Base-by-base conservation (phyloP, 2,329 filamentous ascomycete species). In the Fusarium sp. region DNA sequence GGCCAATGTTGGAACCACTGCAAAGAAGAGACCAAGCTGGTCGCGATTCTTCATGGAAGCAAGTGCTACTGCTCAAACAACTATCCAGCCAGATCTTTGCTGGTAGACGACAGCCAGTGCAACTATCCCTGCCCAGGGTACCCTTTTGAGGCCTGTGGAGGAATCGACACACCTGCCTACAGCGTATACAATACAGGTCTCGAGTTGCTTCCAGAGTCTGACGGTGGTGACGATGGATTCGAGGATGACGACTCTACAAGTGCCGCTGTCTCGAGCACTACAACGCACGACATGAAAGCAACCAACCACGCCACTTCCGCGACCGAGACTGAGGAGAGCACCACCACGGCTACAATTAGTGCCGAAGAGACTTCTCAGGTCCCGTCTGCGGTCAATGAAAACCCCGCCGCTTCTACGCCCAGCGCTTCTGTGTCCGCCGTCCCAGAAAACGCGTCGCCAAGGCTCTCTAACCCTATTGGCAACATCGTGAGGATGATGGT, bases 41-140 rank as follows among this genome's bases (percentile, higher is more conserved):
- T 72, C 4, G 47, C 57, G 8, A 41, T 69, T n/a, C 18, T 49
- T 12, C 23, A 37, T 12, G 36, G 8, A 8, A 15, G 31, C 6
- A 13, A n/a, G 4, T 72, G 70, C 11, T 69, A 40, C 30, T 72
- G 70, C 11, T 59, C 70, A 8, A 16, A 60, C 6, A 46, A 34
- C 6, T 72, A 72, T 34, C 70, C 70, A 1, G 8, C 65, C 23
- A 33, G 42, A 11, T 15, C 20, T 12, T 44, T 51, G 3, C 4
- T 57, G 7, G 26, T 72, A 18, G 57, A 67, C 4, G 65, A 71
- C 9, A 46, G 56, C 10, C n/a, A 62, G 15, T 72, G 70, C 59
- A 12, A 69, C n/a, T 41, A 3, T 3, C 18, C 44, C 6, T 72
- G 70, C 11, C 51, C 65, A 4, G 67, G 67, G 6, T 72, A 62